Percentiles rank a stretch among this genome's conserved stretches.
These are phyloP conservation scores for Saccharomycopsis phalli DNA, from an alignment of 1,139 yeast species.

Conservation along the genomic window DNA sequence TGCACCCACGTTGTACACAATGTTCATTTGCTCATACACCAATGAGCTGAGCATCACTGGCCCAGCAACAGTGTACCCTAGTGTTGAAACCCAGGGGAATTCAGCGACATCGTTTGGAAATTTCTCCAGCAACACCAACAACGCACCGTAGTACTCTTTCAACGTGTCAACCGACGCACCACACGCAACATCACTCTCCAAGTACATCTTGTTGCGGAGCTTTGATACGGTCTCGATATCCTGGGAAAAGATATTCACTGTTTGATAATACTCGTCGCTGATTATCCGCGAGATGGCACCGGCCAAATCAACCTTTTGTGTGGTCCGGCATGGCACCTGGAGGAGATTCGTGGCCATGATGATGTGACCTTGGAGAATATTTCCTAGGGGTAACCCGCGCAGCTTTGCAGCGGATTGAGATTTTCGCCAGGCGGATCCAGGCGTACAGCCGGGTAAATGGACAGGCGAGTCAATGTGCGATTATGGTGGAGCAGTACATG, in stretches of 20 bases:
- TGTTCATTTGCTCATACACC: slow-evolving; percentile 49
- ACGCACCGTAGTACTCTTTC: slow-evolving; percentile 29
- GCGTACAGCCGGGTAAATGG: too few relatives aligned
- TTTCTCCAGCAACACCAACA: slow-evolving; percentile 30
- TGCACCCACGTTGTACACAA: slow-evolving; percentile 63
- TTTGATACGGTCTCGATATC: slow-evolving; percentile 41
- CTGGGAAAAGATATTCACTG: slow-evolving; percentile 44
- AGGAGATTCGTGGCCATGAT: slow-evolving; percentile 32
- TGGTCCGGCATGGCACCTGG: slow-evolving; percentile 44
- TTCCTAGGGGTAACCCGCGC: too few relatives aligned
- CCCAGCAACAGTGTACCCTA: slow-evolving; percentile 45
- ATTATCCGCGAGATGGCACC: slow-evolving; percentile 42
- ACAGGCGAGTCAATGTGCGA: too few relatives aligned
- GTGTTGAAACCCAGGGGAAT: slow-evolving; percentile 66
- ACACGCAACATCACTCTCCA: slow-evolving; percentile 24
- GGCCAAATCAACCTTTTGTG: slow-evolving; percentile 40
- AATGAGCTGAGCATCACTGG: slow-evolving; percentile 40
- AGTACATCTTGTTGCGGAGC: slow-evolving; percentile 29
- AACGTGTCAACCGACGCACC: slow-evolving; percentile 26
- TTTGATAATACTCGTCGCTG: slow-evolving; percentile 54
- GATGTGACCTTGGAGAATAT: too few relatives aligned
- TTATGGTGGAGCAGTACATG: too few relatives aligned
- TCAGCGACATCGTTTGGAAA: slow-evolving; percentile 40
- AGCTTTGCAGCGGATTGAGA: too few relatives aligned
- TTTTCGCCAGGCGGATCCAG: too few relatives aligned